These are phyloP conservation scores for Aureococcus anophagefferens DNA, from an alignment of 108 stramenopile genomes.

Conservation along the genomic window DNA sequence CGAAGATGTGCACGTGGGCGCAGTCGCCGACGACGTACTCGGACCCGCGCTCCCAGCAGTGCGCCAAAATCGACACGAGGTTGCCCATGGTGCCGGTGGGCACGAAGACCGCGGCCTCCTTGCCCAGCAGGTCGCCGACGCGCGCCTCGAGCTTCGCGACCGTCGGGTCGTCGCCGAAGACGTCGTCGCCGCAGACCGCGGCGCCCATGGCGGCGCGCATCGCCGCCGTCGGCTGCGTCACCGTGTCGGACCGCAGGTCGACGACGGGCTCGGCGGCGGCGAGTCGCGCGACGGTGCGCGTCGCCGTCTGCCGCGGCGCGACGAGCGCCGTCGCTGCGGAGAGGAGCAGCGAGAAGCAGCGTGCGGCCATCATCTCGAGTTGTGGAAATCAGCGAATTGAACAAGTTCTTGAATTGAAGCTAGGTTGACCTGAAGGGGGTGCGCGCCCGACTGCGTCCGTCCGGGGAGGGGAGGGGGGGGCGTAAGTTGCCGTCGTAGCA, in stretches of 20 bases:
- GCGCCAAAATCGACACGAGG: slow-evolving; percentile 70
- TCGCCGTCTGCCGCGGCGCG: too few species aligned
- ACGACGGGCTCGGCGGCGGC: too few species aligned
- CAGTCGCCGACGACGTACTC: slow-evolving; percentile 45
- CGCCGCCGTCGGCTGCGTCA: slow-evolving; percentile 69
- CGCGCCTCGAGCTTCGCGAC: slow-evolving; percentile 58
- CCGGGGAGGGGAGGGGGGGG: too few species aligned
- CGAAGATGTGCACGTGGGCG: slow-evolving; percentile 43
- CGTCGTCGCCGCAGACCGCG: slow-evolving; percentile 87
- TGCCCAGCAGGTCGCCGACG: neutral
- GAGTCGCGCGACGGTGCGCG: too few species aligned
- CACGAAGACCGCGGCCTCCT: neutral
- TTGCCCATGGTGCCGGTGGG: slow-evolving; percentile 40
- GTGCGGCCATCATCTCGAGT: too few species aligned
- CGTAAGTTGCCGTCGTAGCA: too few species aligned
- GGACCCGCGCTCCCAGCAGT: slow-evolving; percentile 65
- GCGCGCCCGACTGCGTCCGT: too few species aligned
- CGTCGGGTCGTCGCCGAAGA: slow-evolving; percentile 91
- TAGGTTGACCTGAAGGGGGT: too few species aligned
- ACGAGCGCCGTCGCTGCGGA: too few species aligned
- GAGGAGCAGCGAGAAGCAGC: too few species aligned
- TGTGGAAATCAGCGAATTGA: too few species aligned
- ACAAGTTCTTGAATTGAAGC: too few species aligned
- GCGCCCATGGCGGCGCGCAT: slow-evolving; percentile 55
- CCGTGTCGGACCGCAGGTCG: slow-evolving; percentile 88